phyloP scores from a whole-genome alignment of 805 yeast species.

The Pichia nakasei region DNA sequence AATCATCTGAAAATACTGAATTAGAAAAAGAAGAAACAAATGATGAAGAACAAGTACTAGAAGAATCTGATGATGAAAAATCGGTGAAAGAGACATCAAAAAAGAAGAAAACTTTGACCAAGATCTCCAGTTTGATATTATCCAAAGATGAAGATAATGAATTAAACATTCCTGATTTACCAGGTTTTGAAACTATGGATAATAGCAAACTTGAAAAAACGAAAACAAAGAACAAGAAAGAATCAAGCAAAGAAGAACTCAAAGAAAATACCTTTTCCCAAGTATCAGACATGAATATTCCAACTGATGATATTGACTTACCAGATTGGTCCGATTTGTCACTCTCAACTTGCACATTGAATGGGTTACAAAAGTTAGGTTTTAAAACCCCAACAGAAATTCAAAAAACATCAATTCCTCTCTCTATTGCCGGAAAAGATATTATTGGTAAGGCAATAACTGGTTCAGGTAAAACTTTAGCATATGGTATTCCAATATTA shows the following conservation, averaged over 20 bases:
- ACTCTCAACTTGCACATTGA: conserved; percentile 48
- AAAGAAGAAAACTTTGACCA: no score
- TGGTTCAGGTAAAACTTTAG: conserved; percentile 95
- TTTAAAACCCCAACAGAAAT: conserved; percentile 76
- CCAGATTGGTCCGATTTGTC: conserved; percentile 52
- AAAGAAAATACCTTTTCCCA: conserved; percentile 13
- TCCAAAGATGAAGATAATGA: conserved; percentile 14
- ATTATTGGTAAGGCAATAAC: conserved; percentile 95
- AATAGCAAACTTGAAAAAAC: conserved; percentile 7
- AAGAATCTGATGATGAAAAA: conserved; percentile 1
- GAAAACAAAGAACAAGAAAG: not conserved
- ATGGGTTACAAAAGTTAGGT: conserved; percentile 50
- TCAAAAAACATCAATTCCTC: conserved; percentile 68
- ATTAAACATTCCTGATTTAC: conserved; percentile 9
- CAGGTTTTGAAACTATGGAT: not conserved
- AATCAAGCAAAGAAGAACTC: conserved; percentile 8
- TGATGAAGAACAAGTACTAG: not conserved
- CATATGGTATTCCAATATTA: conserved; percentile 87
- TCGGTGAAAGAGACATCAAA: conserved; percentile 7
- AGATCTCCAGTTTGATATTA: conserved; percentile 4
- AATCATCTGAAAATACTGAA: not conserved
- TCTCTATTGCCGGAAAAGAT: conserved; percentile 64
- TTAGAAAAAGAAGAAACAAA: not conserved
- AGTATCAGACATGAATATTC: conserved; percentile 10
- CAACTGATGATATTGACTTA: conserved; percentile 32